Percentiles rank a stretch among this genome's conserved stretches.
phyloP scores from a whole-genome alignment of 2,329 filamentous ascomycete genomes.

The Fusarium incarnatum region DNA sequence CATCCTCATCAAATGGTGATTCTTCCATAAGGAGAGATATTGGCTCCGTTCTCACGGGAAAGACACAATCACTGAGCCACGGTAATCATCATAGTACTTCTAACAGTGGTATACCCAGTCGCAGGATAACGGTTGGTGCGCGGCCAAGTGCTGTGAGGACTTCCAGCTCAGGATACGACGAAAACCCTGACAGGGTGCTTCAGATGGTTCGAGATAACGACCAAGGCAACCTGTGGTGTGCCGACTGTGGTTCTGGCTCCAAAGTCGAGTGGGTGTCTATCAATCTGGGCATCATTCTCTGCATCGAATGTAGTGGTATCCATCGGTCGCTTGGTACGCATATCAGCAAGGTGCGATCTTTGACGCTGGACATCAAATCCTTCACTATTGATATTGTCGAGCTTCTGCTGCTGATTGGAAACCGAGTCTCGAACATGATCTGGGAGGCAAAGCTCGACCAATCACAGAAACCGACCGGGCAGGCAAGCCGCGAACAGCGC shows the following conservation, averaged over 20 bases:
- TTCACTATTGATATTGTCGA: slow-evolving; percentile 98
- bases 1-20: slow-evolving; percentile 58
- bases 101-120: slow-evolving; percentile 71
- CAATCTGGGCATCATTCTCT: slow-evolving; percentile 94
- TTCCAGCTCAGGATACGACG: slow-evolving; percentile 78
- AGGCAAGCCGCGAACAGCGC: slow-evolving; percentile 87
- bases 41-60: slow-evolving; percentile 91
- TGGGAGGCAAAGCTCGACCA: slow-evolving; percentile 91
- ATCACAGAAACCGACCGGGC: slow-evolving; percentile 76
- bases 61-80: slow-evolving; percentile 77
- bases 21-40: slow-evolving; percentile 83
- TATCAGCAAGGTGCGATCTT: slow-evolving; percentile 95
- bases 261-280: slow-evolving; percentile 99
- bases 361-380: slow-evolving; percentile 94
- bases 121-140: slow-evolving; percentile 92
- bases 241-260: slow-evolving; percentile 89
- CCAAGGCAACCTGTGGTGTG: slow-evolving; percentile 92
- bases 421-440: slow-evolving; percentile 94
- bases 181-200: slow-evolving; percentile 85
- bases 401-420: slow-evolving; percentile 89
- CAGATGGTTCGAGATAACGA: slow-evolving; percentile 90
- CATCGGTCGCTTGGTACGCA: slow-evolving; percentile 96
- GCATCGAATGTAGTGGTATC: slow-evolving; percentile 98
- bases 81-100: slow-evolving; percentile 63
- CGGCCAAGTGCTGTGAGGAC: slow-evolving; percentile 78